A percentile compares a stretch with the other conserved stretches of the same genome.
Evolutionary conservation across 768 basidiomycete genomes (phyloP).

Genomic region (Cyathus striatus): DNA sequence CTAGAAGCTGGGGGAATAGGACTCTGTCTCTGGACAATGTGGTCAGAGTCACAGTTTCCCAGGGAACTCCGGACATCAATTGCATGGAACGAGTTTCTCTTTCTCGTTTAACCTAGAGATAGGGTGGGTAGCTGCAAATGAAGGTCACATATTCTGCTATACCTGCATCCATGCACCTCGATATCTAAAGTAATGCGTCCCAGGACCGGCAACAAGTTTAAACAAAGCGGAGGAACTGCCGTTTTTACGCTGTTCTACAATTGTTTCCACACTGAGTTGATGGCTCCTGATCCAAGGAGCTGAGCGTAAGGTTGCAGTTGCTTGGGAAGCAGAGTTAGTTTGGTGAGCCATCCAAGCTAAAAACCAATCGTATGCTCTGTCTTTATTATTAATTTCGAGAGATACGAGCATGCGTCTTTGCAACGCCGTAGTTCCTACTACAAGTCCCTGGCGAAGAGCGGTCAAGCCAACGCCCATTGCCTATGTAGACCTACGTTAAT

Average conservation of each 20-base stretch:
- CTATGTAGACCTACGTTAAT: conserved; percentile 33
- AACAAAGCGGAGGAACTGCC: conserved; percentile 88
- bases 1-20: conserved; percentile 74
- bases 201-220: conserved; percentile 93
- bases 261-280: conserved; percentile 92
- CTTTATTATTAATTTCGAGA: conserved; percentile 94
- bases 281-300: conserved; percentile 70
- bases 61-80: conserved; percentile 86
- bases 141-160: conserved; percentile 6
- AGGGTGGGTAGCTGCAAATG: conserved; percentile 3
- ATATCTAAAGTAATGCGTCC: conserved; percentile 90
- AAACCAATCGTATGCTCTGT: conserved; percentile 95
- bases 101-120: conserved; percentile 81
- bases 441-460: conserved; percentile 62
- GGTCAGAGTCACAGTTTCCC: conserved; percentile 96
- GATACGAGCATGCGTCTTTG: conserved; percentile 90
- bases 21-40: conserved; percentile 82
- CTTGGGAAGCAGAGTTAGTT: conserved; percentile 25
- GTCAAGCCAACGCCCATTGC: conserved; percentile 87
- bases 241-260: conserved; percentile 83
- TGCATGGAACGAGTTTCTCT: conserved; percentile 91
- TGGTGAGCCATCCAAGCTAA: conserved; percentile 92
- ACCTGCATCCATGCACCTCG: conserved; percentile 96
- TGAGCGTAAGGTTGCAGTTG: conserved; percentile 18
- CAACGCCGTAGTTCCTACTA: conserved; percentile 67